Evolutionary conservation across 495 filamentous ascomycete genomes (phyloP), one percentile per base, ranked within the genome.

Genomic region (Aspergillus conjunctus): DNA sequence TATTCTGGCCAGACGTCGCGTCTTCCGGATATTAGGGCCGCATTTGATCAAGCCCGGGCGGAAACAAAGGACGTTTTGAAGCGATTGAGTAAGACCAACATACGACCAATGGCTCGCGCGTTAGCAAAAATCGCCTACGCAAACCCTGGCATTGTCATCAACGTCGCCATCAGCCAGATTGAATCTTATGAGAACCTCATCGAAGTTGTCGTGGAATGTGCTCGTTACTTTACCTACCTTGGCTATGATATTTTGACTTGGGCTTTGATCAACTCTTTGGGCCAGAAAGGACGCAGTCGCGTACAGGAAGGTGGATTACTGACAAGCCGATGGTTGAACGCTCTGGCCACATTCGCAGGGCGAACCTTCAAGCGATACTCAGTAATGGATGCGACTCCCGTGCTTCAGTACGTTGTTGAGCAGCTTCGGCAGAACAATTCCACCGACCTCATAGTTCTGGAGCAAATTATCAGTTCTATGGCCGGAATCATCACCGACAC

Each of bases 241-340:
- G 93, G 87, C 1, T 97, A 96, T 68, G 95, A 99, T 70, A 89
- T 97, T 43, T 81, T 97, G 54, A 90, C 91, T 32, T 96, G 92
- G 90, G 85, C 86, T 41, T 80, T 95, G n/a, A 80, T 96, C 71
- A 92, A 85, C 66, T 86, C 88, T 0, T 79, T 93, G 44, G 87
- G 91, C 53, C 87, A 88, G 58, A 83, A 90, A 66, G 84, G 86
- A 60, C 81, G 91, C 64, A 89, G 88, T 59, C 84, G 92, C 56
- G 88, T 90, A 0, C 92, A 95, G 66, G 86, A 86, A 53, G 88
- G 89, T 66, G 92, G 93, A 31, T 83, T 98, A 65, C 77, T 94
- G 32, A 95, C 92, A 12, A 95, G 90, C 70, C 81, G 86, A 63
- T 99, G 95, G 95, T 75, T 99, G 21, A 83, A 90, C 68, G 89